Percentiles rank a stretch among this genome's conserved stretches.
Conservation (phyloP, 208 protist genomes). For the Tetramitus jugosus region DNA sequence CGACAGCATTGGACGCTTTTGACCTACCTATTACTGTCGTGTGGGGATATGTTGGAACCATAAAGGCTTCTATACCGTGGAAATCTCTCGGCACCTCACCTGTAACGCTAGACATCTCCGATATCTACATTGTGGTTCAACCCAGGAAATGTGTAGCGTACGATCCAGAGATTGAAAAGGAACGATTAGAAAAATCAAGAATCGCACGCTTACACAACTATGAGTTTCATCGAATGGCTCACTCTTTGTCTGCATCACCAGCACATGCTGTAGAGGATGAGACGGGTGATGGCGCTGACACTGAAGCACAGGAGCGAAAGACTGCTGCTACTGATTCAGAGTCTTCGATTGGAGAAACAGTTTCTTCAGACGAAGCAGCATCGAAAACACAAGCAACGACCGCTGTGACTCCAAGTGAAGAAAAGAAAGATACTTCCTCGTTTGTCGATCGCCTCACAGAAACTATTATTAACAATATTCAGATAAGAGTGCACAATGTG, state of each 20-base stretch:
- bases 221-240: too few species aligned
- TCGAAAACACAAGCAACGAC: too few species aligned
- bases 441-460: background rate
- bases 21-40: background rate
- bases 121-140: background rate
- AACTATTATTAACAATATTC: background rate
- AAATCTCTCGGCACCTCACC: background rate
- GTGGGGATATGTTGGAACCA: background rate
- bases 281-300: too few species aligned
- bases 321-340: too few species aligned
- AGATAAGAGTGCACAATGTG: background rate
- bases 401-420: too few species aligned
- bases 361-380: too few species aligned
- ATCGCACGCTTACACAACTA: too few species aligned
- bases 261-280: too few species aligned
- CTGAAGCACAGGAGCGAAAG: too few species aligned
- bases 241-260: too few species aligned
- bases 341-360: too few species aligned
- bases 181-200: too few species aligned
- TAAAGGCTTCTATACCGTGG: background rate
- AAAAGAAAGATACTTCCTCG: background rate
- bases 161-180: background rate
- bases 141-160: background rate
- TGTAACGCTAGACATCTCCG: background rate
- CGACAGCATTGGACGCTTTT: background rate